phyloP scores from a whole-genome alignment of 371 early-diverging fungal species.

The Parasitella parasitica region DNA sequence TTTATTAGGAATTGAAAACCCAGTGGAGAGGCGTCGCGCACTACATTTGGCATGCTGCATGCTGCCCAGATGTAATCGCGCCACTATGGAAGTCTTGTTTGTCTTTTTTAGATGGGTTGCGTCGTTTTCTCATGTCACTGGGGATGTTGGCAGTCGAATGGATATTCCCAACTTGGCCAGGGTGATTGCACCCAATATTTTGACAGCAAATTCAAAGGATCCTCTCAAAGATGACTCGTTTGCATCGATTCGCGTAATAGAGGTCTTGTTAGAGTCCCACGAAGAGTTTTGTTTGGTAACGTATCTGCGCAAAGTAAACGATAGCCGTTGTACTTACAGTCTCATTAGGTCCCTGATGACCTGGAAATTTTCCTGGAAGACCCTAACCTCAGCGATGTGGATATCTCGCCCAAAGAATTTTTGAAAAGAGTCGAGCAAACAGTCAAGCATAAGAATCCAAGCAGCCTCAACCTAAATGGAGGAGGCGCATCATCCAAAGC shows the following conservation, averaged over 20 bases:
- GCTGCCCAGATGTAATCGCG: conserved; percentile 88
- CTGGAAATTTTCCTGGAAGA: conserved; percentile 45
- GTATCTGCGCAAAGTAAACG: no score
- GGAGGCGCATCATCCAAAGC: background rate
- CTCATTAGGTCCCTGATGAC: conserved; percentile 50
- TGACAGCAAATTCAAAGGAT: conserved; percentile 82
- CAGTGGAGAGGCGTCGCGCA: conserved; percentile 56
- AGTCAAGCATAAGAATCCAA: conserved; percentile 27
- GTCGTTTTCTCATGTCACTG: conserved; percentile 69
- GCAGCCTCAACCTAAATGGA: background rate
- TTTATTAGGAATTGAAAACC: conserved; percentile 47
- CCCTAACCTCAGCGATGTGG: conserved; percentile 35
- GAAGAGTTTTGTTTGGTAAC: conserved; percentile 78
- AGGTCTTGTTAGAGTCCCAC: conserved; percentile 71
- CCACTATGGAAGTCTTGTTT: conserved; percentile 85
- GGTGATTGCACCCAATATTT: conserved; percentile 92
- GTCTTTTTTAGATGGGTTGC: conserved; percentile 87
- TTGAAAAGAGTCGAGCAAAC: conserved; percentile 44
- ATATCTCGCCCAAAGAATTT: conserved; percentile 47
- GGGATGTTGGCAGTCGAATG: conserved; percentile 88
- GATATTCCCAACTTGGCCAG: conserved; percentile 91
- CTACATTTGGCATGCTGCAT: conserved; percentile 83
- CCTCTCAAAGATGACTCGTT: conserved; percentile 75
- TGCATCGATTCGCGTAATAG: conserved; percentile 74
- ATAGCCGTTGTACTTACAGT: no score